Conservation (phyloP, 306 rosid genomes). For the Trichosanthes truncata region DNA sequence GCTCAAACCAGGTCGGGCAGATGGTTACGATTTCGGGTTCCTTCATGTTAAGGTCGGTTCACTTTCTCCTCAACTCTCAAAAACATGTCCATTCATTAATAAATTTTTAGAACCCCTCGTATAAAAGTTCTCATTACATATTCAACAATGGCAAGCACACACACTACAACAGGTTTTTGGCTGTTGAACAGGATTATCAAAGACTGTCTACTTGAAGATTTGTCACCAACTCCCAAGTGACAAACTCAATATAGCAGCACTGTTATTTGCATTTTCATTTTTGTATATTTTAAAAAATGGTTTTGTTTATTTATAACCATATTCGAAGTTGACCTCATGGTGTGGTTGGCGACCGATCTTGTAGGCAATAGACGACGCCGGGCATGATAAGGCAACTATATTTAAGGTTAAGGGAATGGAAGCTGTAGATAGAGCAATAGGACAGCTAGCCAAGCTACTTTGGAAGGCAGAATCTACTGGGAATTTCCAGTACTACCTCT, state of each 20-base stretch:
- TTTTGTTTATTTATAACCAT: background rate
- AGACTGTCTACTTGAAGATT: background rate
- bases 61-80: background rate
- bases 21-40: slow-evolving; percentile 96
- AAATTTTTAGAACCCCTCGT: background rate
- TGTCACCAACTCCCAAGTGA: background rate
- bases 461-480: slow-evolving; percentile 76
- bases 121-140: background rate
- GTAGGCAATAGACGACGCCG: slow-evolving; percentile 98
- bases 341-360: slow-evolving; percentile 13
- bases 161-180: background rate
- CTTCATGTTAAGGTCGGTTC: slow-evolving; percentile 80
- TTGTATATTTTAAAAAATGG: background rate
- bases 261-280: background rate
- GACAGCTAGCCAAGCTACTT: slow-evolving; percentile 78
- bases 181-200: background rate
- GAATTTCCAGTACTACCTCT: slow-evolving; percentile 49
- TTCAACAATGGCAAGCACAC: background rate
- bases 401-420: slow-evolving; percentile 78
- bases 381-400: slow-evolving; percentile 79
- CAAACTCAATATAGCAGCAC: background rate
- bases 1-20: slow-evolving; percentile 61
- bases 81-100: background rate
- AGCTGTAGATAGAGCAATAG: slow-evolving; percentile 78
- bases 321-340: background rate